Base-by-base conservation (phyloP, 2,329 filamentous ascomycete genomes). In the Nothophoma quercina region DNA sequence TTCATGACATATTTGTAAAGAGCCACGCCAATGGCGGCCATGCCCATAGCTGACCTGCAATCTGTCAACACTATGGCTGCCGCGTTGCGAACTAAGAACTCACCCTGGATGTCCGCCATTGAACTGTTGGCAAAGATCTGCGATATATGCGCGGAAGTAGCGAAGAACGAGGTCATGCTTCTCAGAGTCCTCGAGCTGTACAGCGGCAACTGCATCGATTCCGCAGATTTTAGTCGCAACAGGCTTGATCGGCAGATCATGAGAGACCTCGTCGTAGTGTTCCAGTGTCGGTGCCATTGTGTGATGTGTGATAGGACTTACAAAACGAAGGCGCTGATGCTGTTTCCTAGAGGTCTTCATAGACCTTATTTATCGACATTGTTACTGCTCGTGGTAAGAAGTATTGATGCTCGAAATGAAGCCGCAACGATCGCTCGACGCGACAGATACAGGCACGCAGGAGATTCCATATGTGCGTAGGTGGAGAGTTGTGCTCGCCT, bases 1-100 rank as follows among this genome's bases (percentile, higher is more conserved):
- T 77, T 76, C 85, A 88, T 87, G 5, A 77, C 76, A 63, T 88
- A 85, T 60, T 85, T 87, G 79, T 81, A 88, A 3, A 87, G 67
- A 0, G 84, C 81, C 18, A 87, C 75, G 8, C 85, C 85, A 47
- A 87, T 86, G 4, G 82, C 84, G 18, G 83, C 84, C 75, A 86
- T 86, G 29, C 83, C 83, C 67, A 86, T 85, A 15, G 81, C 82
- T 18, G 56, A 59, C 16, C 61, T 43, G 26, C 21, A 6, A 15
- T 5, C n/a, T 3, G 7, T 46, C 9, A 39, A 19, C 12, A 35
- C 22, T n/a, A 10, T 8, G n/a, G 5, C 7, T 5, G 18, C 9
- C 8, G 2, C 1, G 7, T 15, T 7, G 7, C 15, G 5, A n/a
- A n/a, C 10, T 19, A 29, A 23, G 15, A 23, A 25, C 40, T 26